Evolutionary conservation across 1,284 basidiomycete genomes (phyloP).

Genomic region (Irpex rosettiformis): DNA sequence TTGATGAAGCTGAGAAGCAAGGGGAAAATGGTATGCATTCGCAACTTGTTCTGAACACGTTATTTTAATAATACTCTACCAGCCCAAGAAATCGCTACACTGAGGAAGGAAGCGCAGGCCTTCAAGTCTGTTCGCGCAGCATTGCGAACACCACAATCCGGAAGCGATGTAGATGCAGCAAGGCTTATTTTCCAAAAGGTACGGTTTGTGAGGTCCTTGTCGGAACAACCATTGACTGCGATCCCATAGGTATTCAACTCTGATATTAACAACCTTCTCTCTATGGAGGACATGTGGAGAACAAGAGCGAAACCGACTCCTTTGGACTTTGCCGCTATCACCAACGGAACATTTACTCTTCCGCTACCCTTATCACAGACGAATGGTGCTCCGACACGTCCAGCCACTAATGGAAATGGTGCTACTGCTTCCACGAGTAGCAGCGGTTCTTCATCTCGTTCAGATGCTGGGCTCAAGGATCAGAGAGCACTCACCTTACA

Average conservation of each 20-base stretch:
- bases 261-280: slow-evolving; percentile 87
- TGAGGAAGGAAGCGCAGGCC: slow-evolving; percentile 87
- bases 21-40: slow-evolving; percentile 75
- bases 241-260: slow-evolving; percentile 75
- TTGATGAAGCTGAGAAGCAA: slow-evolving; percentile 83
- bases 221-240: neutral
- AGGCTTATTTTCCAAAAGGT: slow-evolving; percentile 86
- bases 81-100: slow-evolving; percentile 89
- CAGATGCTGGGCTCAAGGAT: slow-evolving; percentile 62
- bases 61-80: neutral
- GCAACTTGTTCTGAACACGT: slow-evolving; percentile 3
- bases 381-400: slow-evolving; percentile 1
- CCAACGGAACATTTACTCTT: slow-evolving; percentile 55
- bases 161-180: slow-evolving; percentile 49
- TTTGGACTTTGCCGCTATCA: slow-evolving; percentile 75
- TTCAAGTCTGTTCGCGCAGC: slow-evolving; percentile 79
- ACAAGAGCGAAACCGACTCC: slow-evolving; percentile 82
- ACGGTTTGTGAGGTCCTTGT: slow-evolving; percentile 8
- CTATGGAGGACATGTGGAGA: slow-evolving; percentile 99
- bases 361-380: slow-evolving; percentile 22
- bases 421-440: slow-evolving; percentile 19
- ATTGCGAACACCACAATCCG: slow-evolving; percentile 44
- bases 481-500: slow-evolving; percentile 72
- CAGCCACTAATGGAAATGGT: slow-evolving; percentile 15
- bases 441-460: slow-evolving; percentile 19